These are phyloP conservation scores for Dioscorea alata DNA, from an alignment of 106 monocot species.

Conservation along the genomic window DNA sequence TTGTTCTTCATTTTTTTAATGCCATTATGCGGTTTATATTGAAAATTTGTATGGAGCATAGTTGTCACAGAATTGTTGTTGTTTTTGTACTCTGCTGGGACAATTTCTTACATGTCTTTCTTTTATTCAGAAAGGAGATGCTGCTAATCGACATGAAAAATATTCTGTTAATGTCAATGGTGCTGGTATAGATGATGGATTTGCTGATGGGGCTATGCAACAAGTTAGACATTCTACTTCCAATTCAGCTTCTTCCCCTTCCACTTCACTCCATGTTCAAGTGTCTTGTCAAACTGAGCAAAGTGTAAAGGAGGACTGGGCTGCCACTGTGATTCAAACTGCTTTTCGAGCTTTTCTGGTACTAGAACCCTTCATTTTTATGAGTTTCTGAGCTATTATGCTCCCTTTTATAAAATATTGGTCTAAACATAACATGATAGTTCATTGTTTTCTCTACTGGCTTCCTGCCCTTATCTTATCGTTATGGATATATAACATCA, in stretches of 20 bases:
- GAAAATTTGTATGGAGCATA: too few relatives aligned
- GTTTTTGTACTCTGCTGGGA: too few relatives aligned
- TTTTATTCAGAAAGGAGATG: slow-evolving; percentile 27
- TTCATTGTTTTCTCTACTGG: too few relatives aligned
- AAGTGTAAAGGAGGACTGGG: slow-evolving; percentile 49
- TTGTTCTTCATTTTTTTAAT: too few relatives aligned
- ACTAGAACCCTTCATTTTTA: slow-evolving; percentile 10
- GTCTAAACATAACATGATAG: too few relatives aligned
- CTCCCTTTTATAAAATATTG: too few relatives aligned
- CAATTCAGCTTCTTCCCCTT: slow-evolving; percentile 26
- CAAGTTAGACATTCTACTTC: slow-evolving; percentile 25
- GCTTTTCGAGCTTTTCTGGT: slow-evolving; percentile 89
- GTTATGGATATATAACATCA: too few relatives aligned
- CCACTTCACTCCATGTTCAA: slow-evolving; percentile 24
- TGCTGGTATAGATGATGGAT: slow-evolving; percentile 23
- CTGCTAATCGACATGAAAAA: slow-evolving; percentile 20
- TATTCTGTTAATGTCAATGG: slow-evolving; percentile 31
- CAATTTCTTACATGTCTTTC: too few relatives aligned
- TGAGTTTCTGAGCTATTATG: neutral
- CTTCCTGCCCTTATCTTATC: too few relatives aligned
- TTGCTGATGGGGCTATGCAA: slow-evolving; percentile 10
- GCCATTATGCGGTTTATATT: too few relatives aligned
- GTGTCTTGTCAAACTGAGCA: slow-evolving; percentile 33
- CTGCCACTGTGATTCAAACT: slow-evolving; percentile 82
- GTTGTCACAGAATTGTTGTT: too few relatives aligned